phyloP scores from a whole-genome alignment of 1,139 yeast genomes.

The Arxiozyma bovina region DNA sequence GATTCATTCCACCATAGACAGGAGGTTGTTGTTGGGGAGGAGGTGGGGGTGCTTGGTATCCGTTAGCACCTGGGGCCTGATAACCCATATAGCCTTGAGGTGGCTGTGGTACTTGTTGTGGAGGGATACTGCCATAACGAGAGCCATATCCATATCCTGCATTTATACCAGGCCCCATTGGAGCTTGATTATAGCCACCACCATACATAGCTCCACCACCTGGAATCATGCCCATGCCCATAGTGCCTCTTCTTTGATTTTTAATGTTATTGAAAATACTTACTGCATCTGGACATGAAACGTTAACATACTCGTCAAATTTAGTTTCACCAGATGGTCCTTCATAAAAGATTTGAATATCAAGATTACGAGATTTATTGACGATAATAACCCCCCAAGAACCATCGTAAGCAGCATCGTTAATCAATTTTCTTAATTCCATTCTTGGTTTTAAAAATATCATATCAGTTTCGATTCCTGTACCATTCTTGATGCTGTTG shows the following conservation, averaged over 20 bases:
- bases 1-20: slow-evolving; percentile 9
- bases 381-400: slow-evolving; percentile 63
- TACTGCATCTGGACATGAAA: slow-evolving; percentile 58
- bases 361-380: slow-evolving; percentile 47
- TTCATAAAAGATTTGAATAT: slow-evolving; percentile 64
- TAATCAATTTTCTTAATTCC: slow-evolving; percentile 47
- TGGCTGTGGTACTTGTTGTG: slow-evolving; percentile 12
- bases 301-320: slow-evolving; percentile 71
- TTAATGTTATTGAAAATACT: slow-evolving; percentile 35
- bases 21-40: slow-evolving; percentile 24
- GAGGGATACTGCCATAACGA: slow-evolving; percentile 21
- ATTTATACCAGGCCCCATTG: slow-evolving; percentile 16
- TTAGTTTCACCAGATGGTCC: slow-evolving; percentile 60
- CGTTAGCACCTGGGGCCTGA: slow-evolving; percentile 4
- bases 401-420: slow-evolving; percentile 77
- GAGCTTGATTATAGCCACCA: slow-evolving; percentile 7
- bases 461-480: slow-evolving; percentile 43
- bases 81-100: slow-evolving; percentile 12
- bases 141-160: slow-evolving; percentile 10
- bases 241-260: slow-evolving; percentile 30
- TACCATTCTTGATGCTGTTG: slow-evolving; percentile 42
- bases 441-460: slow-evolving; percentile 44
- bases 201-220: slow-evolving; percentile 4
- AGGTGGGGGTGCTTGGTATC: slow-evolving; percentile 20
- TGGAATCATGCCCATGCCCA: slow-evolving; percentile 12